These are phyloP conservation scores for Sonneratia caseolaris DNA, from an alignment of 345 rosid species.

Conservation along the genomic window DNA sequence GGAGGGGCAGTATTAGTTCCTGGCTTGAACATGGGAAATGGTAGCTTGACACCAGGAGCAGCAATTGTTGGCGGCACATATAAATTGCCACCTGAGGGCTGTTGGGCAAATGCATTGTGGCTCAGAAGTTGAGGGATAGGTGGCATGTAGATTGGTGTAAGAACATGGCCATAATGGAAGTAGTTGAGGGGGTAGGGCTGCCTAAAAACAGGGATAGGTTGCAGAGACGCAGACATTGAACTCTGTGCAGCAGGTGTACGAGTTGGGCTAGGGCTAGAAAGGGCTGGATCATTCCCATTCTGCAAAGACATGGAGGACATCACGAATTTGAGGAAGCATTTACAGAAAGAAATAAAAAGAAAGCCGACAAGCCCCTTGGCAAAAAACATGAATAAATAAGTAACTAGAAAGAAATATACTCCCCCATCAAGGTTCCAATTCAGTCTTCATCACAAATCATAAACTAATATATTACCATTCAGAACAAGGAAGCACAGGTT, in stretches of 20 bases:
- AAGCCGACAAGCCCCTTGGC: neutral
- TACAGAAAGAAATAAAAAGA: neutral
- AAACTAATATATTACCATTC: neutral
- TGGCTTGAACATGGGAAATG: conserved; percentile 39
- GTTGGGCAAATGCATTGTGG: conserved; percentile 61
- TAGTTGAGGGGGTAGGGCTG: conserved; percentile 61
- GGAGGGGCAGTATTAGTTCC: conserved; percentile 35
- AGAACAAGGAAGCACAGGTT: neutral
- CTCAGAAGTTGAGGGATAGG: conserved; percentile 50
- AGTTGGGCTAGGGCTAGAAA: conserved; percentile 38
- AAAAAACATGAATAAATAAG: neutral
- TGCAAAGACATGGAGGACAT: conserved; percentile 20
- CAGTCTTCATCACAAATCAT: neutral
- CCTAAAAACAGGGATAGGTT: conserved; percentile 48
- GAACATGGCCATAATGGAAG: conserved; percentile 51
- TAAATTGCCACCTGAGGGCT: conserved; percentile 40
- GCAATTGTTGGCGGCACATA: conserved; percentile 36
- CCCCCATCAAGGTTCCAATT: neutral
- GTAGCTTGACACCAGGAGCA: conserved; percentile 44
- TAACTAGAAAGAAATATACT: neutral
- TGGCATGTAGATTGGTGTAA: conserved; percentile 43
- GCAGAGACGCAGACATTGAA: conserved; percentile 46
- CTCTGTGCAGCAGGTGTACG: conserved; percentile 25
- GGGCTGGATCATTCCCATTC: conserved; percentile 38
- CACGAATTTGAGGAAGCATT: neutral